These are phyloP conservation scores for Penicillium sp. DNA, from an alignment of 2,329 filamentous ascomycete genomes.

Conservation along the genomic window DNA sequence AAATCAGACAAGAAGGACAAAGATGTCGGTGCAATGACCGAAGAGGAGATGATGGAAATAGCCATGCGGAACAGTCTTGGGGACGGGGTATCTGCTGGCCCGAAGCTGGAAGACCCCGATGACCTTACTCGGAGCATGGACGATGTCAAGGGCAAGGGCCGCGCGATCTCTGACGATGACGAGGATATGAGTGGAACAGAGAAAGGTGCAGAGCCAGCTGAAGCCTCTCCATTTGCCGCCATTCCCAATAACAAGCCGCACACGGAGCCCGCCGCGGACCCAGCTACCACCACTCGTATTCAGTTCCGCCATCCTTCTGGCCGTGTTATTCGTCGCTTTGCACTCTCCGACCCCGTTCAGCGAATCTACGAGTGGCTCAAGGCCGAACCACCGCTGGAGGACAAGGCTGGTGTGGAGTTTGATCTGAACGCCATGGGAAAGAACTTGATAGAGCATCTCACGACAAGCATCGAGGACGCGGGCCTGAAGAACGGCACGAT, in stretches of 20 bases:
- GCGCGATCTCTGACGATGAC: slow-evolving; percentile 43
- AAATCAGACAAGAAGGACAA: slow-evolving; percentile 69
- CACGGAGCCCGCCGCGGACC: slow-evolving; percentile 69
- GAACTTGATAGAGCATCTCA: slow-evolving; percentile 75
- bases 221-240: slow-evolving; percentile 56
- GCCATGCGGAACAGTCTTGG: slow-evolving; percentile 85
- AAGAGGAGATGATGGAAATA: slow-evolving; percentile 96
- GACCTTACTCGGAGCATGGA: slow-evolving; percentile 70
- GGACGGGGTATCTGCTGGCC: slow-evolving; percentile 44
- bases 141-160: slow-evolving; percentile 50
- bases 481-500: slow-evolving; percentile 90
- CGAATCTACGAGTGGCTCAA: slow-evolving; percentile 97
- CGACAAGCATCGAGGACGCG: slow-evolving; percentile 72
- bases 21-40: slow-evolving; percentile 84
- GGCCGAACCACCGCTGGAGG: slow-evolving; percentile 71
- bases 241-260: slow-evolving; percentile 75
- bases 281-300: slow-evolving; percentile 75
- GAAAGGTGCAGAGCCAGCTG: slow-evolving; percentile 33
- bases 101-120: slow-evolving; percentile 75
- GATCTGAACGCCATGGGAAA: slow-evolving; percentile 86
- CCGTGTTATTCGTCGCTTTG: slow-evolving; percentile 83
- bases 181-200: slow-evolving; percentile 38
- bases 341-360: slow-evolving; percentile 69
- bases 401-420: slow-evolving; percentile 74
- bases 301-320: slow-evolving; percentile 87